Conservation (phyloP, 306 rosid species). For the Ammopiptanthus mongolicus region DNA sequence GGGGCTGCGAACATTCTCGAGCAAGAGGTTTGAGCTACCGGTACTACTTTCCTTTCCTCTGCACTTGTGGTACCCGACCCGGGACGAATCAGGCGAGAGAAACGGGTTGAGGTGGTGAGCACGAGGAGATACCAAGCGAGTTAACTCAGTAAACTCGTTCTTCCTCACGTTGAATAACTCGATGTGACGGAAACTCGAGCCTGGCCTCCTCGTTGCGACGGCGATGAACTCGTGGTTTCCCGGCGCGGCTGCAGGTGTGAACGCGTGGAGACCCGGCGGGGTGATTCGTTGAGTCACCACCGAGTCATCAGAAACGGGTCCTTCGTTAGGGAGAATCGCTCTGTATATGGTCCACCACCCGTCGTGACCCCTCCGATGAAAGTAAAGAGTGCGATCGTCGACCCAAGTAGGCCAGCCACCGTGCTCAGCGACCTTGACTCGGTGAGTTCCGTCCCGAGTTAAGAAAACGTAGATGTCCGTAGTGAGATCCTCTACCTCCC, state of each 20-base stretch:
- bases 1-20: conserved; percentile 59
- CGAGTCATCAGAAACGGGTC: conserved; percentile 31
- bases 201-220: conserved; percentile 70
- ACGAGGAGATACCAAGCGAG: conserved; percentile 49
- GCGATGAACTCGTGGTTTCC: conserved; percentile 70
- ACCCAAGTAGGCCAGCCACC: conserved; percentile 97
- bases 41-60: conserved; percentile 35
- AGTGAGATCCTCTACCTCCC: conserved; percentile 72
- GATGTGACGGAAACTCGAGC: conserved; percentile 61
- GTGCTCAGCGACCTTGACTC: conserved; percentile 63
- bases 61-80: conserved; percentile 84
- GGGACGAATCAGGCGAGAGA: conserved; percentile 53
- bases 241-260: conserved; percentile 80
- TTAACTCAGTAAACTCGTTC: conserved; percentile 62
- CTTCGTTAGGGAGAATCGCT: conserved; percentile 46
- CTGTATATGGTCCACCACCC: conserved; percentile 83
- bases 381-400: conserved; percentile 68
- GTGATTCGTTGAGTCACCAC: conserved; percentile 65
- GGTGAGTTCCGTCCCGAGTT: conserved; percentile 62
- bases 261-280: conserved; percentile 77
- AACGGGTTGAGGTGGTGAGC: conserved; percentile 86
- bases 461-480: conserved; percentile 67
- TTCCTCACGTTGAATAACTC: conserved; percentile 52
- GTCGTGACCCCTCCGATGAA: conserved; percentile 71
- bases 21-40: conserved; percentile 24